A percentile compares a stretch with the other conserved stretches of the same genome.
phyloP scores from a whole-genome alignment of 495 filamentous ascomycete genomes.

The Echria macrotheca region DNA sequence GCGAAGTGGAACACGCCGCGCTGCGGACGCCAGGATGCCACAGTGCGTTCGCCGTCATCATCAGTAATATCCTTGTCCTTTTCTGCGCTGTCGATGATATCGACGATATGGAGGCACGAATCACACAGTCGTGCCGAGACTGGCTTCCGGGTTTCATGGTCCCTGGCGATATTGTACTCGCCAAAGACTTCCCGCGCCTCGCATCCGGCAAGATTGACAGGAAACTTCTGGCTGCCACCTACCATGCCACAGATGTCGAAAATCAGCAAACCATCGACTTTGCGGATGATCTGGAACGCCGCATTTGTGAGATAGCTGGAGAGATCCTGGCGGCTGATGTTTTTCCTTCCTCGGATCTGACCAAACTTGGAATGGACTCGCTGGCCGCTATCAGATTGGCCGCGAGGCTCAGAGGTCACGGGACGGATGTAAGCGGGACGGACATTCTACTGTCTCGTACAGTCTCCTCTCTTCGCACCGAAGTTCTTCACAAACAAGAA shows the following conservation, averaged over 20 bases:
- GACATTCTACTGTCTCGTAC: slow-evolving; percentile 54
- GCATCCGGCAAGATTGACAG: slow-evolving; percentile 77
- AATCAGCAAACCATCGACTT: slow-evolving; percentile 10
- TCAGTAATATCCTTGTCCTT: slow-evolving; percentile 55
- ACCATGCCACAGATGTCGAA: slow-evolving; percentile 25
- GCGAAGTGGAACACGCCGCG: slow-evolving; percentile 71
- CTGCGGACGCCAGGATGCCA: slow-evolving; percentile 47
- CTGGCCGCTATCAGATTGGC: slow-evolving; percentile 63
- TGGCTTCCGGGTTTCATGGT: slow-evolving; percentile 79
- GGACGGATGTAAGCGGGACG: slow-evolving; percentile 46
- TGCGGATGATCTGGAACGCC: slow-evolving; percentile 35
- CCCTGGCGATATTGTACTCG: slow-evolving; percentile 59
- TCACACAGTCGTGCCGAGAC: slow-evolving; percentile 54
- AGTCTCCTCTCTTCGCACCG: slow-evolving; percentile 11
- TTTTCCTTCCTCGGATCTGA: slow-evolving; percentile 39
- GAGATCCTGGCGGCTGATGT: slow-evolving; percentile 42
- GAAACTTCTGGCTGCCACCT: slow-evolving; percentile 55
- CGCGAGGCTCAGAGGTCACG: slow-evolving; percentile 49
- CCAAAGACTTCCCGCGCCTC: slow-evolving; percentile 59
- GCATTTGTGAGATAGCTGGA: slow-evolving; percentile 43
- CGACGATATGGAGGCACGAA: slow-evolving; percentile 22
- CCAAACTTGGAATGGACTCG: slow-evolving; percentile 63
- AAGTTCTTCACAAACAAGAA: background rate
- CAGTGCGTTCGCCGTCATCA: slow-evolving; percentile 54
- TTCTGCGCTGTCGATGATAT: slow-evolving; percentile 53